A percentile compares a stretch with the other conserved stretches of the same genome.
Conservation (phyloP, 345 rosid species). For the Hevea brasiliensis region DNA sequence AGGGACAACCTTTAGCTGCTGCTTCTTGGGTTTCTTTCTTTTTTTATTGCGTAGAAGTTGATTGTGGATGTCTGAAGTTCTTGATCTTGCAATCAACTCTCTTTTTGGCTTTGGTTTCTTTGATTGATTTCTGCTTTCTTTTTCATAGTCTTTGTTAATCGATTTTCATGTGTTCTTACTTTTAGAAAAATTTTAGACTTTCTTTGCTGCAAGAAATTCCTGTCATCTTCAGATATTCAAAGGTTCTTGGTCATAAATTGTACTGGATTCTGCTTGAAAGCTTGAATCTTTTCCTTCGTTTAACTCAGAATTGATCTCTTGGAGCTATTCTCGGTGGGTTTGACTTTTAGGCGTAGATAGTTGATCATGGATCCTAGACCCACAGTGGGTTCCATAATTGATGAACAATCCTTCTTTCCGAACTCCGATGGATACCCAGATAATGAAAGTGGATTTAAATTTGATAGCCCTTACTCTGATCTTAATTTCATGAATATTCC, state of each 20-base stretch:
- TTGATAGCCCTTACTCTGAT: constrained; percentile 17
- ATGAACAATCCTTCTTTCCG: constrained; percentile 7
- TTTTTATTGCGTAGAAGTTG: no score
- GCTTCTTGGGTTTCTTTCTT: no score
- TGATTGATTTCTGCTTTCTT: no score
- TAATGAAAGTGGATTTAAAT: constrained; percentile 4
- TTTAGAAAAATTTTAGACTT: no score
- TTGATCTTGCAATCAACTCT: no score
- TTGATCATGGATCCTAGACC: constrained; percentile 20
- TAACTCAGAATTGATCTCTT: neutral
- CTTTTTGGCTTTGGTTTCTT: no score
- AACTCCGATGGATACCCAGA: constrained; percentile 8
- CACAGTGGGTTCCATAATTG: constrained; percentile 6
- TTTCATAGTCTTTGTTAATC: no score
- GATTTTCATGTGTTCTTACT: no score
- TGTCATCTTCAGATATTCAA: neutral
- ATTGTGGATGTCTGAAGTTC: no score
- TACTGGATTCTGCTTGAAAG: neutral
- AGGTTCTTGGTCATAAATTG: neutral
- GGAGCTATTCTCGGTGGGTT: neutral
- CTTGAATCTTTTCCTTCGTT: neutral
- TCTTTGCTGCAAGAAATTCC: no score
- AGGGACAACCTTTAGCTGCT: no score
- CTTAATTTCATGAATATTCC: constrained; percentile 14
- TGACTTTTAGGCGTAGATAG: neutral